phyloP scores from a whole-genome alignment of 2,329 filamentous ascomycete species.

The Aspergillus terreus region DNA sequence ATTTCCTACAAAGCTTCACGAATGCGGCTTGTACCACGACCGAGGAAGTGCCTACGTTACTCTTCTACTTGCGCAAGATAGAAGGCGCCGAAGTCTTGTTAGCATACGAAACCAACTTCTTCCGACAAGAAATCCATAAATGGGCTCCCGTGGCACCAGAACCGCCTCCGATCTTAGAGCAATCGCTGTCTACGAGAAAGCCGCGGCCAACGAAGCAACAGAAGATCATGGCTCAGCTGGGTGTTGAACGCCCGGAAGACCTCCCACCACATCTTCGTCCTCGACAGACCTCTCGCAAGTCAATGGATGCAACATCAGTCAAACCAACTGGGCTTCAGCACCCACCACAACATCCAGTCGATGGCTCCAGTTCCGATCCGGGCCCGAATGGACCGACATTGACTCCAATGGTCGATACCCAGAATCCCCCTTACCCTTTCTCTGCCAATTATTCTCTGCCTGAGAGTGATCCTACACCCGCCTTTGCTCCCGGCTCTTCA shows the following conservation, averaged over 20 bases:
- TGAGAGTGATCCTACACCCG: constrained; percentile 33
- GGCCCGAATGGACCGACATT: constrained; percentile 31
- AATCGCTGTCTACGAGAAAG: constrained; percentile 88
- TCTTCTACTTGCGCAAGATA: constrained; percentile 95
- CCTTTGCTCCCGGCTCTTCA: constrained; percentile 33
- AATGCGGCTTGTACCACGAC: constrained; percentile 76
- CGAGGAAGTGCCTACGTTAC: constrained; percentile 81
- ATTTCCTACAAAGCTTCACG: constrained; percentile 75
- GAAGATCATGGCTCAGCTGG: constrained; percentile 84
- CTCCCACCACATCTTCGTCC: constrained; percentile 77
- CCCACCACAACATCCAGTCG: constrained; percentile 27
- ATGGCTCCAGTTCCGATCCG: constrained; percentile 27
- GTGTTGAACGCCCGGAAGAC: constrained; percentile 85
- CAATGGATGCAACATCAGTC: constrained; percentile 45
- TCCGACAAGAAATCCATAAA: constrained; percentile 91
- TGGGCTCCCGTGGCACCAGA: constrained; percentile 87
- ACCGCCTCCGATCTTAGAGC: constrained; percentile 78
- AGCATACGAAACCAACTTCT: constrained; percentile 93
- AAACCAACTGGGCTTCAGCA: constrained; percentile 29
- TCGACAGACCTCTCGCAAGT: constrained; percentile 71
- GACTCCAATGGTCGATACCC: constrained; percentile 28
- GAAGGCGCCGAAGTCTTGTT: constrained; percentile 94
- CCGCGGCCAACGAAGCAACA: constrained; percentile 95
- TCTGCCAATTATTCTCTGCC: constrained; percentile 38
- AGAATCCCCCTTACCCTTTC: constrained; percentile 32